Percentiles rank a stretch among this genome's conserved stretches.
Evolutionary conservation across 2,329 filamentous ascomycete species (phyloP).

Genomic region (Talaromyces funiculosus): DNA sequence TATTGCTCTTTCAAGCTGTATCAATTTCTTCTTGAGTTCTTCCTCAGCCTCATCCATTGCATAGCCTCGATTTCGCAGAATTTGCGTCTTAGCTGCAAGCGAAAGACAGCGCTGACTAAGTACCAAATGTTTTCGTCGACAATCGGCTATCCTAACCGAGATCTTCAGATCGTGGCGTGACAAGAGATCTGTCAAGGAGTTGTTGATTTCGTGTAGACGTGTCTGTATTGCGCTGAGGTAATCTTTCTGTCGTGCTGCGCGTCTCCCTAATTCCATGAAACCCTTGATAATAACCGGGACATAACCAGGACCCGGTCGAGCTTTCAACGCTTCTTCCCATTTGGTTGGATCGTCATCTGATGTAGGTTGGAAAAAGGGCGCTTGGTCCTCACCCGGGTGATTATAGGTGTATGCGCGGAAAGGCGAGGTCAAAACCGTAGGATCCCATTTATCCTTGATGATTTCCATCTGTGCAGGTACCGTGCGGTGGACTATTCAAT

Average conservation of each 20-base stretch:
- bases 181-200: slow-evolving; percentile 53
- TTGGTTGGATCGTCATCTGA: slow-evolving; percentile 54
- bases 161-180: slow-evolving; percentile 57
- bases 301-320: slow-evolving; percentile 52
- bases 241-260: slow-evolving; percentile 53
- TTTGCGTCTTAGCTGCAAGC: slow-evolving; percentile 59
- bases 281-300: slow-evolving; percentile 57
- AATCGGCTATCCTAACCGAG: slow-evolving; percentile 53
- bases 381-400: slow-evolving; percentile 52
- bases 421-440: slow-evolving; percentile 45
- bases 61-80: slow-evolving; percentile 58
- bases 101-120: slow-evolving; percentile 56
- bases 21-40: slow-evolving; percentile 56
- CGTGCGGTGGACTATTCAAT: slow-evolving; percentile 51
- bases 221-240: slow-evolving; percentile 54
- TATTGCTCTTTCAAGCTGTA: slow-evolving; percentile 53
- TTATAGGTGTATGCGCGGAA: slow-evolving; percentile 62
- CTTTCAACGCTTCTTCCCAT: slow-evolving; percentile 60
- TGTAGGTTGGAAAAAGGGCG: slow-evolving; percentile 56
- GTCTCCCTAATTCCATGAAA: slow-evolving; percentile 54
- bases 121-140: slow-evolving; percentile 54
- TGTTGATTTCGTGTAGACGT: slow-evolving; percentile 61
- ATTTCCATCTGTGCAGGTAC: slow-evolving; percentile 56
- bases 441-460: slow-evolving; percentile 59
- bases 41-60: slow-evolving; percentile 61